phyloP scores from a whole-genome alignment of 805 yeast species.

The Saccharomycopsis fermentans region DNA sequence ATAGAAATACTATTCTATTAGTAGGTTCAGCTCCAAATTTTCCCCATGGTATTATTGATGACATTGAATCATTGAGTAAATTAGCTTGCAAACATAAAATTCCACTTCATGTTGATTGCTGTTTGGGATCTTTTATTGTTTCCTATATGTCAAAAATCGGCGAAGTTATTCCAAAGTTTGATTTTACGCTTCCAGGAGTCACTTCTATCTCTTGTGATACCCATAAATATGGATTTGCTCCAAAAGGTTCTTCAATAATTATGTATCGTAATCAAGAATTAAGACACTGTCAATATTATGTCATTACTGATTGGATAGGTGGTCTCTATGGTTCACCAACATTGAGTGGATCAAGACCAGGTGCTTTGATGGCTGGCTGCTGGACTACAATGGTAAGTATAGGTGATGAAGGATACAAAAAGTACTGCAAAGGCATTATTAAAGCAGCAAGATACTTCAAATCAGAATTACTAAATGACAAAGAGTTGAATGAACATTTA shows the following conservation, averaged over 20 bases:
- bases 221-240: slow-evolving; percentile 98
- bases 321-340: slow-evolving; percentile 97
- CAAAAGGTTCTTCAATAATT: slow-evolving; percentile 88
- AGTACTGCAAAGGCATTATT: slow-evolving; percentile 59
- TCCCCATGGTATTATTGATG: slow-evolving; percentile 94
- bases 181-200: slow-evolving; percentile 83
- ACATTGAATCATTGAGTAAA: slow-evolving; percentile 60
- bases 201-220: slow-evolving; percentile 98
- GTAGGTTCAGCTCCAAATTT: slow-evolving; percentile 95
- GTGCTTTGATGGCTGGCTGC: slow-evolving; percentile 95
- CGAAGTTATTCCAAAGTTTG: slow-evolving; percentile 44
- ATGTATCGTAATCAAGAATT: slow-evolving; percentile 69
- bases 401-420: slow-evolving; percentile 75
- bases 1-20: slow-evolving; percentile 68
- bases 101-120: slow-evolving; percentile 92
- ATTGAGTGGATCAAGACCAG: slow-evolving; percentile 93
- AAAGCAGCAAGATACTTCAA: slow-evolving; percentile 51
- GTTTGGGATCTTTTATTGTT: slow-evolving; percentile 86
- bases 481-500: slow-evolving; percentile 43
- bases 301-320: slow-evolving; percentile 81
- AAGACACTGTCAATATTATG: slow-evolving; percentile 75
- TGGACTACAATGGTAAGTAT: slow-evolving; percentile 86
- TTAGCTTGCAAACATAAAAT: slow-evolving; percentile 58
- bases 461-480: slow-evolving; percentile 29
- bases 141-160: slow-evolving; percentile 60